Conservation (phyloP, 2,329 filamentous ascomycete genomes). For the Myriosclerotinia duriaeana region DNA sequence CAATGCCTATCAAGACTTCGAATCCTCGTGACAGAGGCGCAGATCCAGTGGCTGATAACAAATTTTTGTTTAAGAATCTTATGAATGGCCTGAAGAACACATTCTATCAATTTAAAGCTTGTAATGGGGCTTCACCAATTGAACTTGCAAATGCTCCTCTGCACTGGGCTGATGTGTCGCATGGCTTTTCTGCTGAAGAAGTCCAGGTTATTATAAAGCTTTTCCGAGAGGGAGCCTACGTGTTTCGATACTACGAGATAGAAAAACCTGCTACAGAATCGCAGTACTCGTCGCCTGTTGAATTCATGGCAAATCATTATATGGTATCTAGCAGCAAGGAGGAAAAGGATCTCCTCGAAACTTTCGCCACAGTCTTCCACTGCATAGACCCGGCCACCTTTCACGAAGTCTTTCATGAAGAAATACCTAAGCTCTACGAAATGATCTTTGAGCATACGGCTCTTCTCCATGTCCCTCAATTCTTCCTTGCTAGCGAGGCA, state of each 20-base stretch:
- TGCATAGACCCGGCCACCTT: conserved; percentile 98
- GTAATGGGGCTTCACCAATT: conserved; percentile 72
- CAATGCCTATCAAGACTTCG: conserved; percentile 92
- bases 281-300: conserved; percentile 76
- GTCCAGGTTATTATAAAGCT: conserved; percentile 95
- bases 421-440: conserved; percentile 94
- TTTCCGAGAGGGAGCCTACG: conserved; percentile 92
- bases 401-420: conserved; percentile 95
- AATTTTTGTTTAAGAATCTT: conserved; percentile 94
- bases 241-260: conserved; percentile 95
- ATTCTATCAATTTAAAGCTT: conserved; percentile 90
- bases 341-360: conserved; percentile 95
- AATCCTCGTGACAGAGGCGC: conserved; percentile 85
- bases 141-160: conserved; percentile 76
- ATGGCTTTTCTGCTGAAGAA: conserved; percentile 95
- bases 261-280: conserved; percentile 74
- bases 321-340: conserved; percentile 93
- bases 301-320: conserved; percentile 92
- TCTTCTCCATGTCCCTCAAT: conserved; percentile 92
- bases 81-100: conserved; percentile 95
- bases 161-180: conserved; percentile 95
- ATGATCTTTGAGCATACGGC: conserved; percentile 98
- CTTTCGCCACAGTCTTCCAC: conserved; percentile 97
- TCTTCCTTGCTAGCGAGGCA: conserved; percentile 96
- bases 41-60: conserved; percentile 93